Evolutionary conservation across 306 rosid species (phyloP).

Genomic region (Quercus rubra): DNA sequence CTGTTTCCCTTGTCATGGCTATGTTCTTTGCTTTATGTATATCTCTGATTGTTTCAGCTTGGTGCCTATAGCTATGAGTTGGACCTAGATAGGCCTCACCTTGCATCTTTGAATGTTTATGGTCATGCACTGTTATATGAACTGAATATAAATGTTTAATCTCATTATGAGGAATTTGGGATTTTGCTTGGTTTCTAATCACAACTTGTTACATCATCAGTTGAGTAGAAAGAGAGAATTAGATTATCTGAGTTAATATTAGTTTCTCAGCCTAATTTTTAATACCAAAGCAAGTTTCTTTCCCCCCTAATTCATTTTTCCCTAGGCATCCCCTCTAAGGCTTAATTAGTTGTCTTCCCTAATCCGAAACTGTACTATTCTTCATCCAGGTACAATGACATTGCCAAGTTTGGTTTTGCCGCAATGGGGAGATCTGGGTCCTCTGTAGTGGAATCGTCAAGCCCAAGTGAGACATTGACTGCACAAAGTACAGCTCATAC

Average conservation of each 20-base stretch:
- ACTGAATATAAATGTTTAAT: neutral
- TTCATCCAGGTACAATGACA: conserved; percentile 81
- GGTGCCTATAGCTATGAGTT: neutral
- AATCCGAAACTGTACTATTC: neutral
- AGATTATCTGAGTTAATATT: neutral
- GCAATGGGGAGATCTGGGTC: conserved; percentile 69
- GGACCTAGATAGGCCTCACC: neutral
- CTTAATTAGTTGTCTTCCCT: conserved; percentile 3
- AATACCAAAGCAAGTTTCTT: neutral
- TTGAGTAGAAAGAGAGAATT: neutral
- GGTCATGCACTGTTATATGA: neutral
- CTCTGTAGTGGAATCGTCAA: conserved; percentile 28
- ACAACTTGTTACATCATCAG: neutral
- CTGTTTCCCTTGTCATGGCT: conserved; percentile 6
- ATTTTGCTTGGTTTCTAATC: neutral
- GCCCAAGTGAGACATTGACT: conserved; percentile 37
- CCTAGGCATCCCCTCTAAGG: neutral
- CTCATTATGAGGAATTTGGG: neutral
- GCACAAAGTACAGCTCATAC: conserved; percentile 6
- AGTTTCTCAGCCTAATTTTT: neutral
- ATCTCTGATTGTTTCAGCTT: neutral
- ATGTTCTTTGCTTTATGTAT: conserved; percentile 5
- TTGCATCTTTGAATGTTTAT: conserved; percentile 3
- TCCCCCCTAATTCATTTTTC: neutral
- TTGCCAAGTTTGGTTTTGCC: conserved; percentile 83